Evolutionary conservation across 305 asterid species (phyloP).

Genomic region (Fraxinus velutina): DNA sequence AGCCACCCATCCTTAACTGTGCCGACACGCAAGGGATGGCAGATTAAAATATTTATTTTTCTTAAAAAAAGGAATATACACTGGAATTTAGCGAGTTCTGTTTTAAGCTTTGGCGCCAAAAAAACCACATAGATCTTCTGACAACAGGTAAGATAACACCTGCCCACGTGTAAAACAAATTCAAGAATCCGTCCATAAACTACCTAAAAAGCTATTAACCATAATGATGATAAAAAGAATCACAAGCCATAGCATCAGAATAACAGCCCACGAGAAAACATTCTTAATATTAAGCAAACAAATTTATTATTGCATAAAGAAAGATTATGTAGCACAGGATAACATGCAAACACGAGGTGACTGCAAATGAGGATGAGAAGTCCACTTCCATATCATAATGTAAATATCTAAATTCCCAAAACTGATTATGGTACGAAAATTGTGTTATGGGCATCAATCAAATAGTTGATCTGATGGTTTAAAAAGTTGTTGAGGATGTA

Average conservation of each 20-base stretch:
- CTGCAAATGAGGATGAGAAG: constrained; percentile 13
- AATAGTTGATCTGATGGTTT: constrained; percentile 1
- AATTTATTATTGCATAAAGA: background rate
- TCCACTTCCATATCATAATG: background rate
- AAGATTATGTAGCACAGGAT: constrained; percentile 3
- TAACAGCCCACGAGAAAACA: background rate
- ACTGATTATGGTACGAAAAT: background rate
- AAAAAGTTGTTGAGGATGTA: background rate
- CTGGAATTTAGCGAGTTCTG: background rate
- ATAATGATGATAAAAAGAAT: constrained; percentile 3
- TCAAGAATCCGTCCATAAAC: constrained; percentile 7
- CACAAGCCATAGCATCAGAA: background rate
- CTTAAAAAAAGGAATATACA: background rate
- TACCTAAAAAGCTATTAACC: constrained; percentile 1
- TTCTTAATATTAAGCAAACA: background rate
- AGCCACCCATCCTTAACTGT: background rate
- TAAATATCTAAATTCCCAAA: background rate
- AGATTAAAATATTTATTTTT: background rate
- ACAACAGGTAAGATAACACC: background rate
- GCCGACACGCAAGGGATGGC: background rate
- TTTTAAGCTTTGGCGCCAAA: background rate
- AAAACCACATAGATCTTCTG: background rate
- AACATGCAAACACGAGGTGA: background rate
- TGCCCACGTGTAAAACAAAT: background rate
- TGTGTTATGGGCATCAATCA: background rate